phyloP scores from a whole-genome alignment of 1,284 basidiomycete genomes.

The Microbotryum violaceum region DNA sequence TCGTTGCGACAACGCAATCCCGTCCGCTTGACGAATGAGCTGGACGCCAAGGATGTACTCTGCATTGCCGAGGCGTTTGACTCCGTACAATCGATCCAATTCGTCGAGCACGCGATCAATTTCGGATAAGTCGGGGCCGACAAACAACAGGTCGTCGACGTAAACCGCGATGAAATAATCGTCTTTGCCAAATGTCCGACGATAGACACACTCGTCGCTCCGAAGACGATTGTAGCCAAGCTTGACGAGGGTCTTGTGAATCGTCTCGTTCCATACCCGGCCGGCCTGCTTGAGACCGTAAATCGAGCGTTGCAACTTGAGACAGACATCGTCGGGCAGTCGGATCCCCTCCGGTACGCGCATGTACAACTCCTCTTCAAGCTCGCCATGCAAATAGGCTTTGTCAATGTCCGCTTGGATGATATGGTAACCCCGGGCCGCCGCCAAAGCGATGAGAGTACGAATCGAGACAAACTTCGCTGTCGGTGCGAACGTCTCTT shows the following conservation, averaged over 20 bases:
- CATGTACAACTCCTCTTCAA: constrained; percentile 45
- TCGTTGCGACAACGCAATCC: constrained; percentile 37
- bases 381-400: constrained; percentile 39
- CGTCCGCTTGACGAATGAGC: constrained; percentile 35
- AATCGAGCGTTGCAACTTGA: constrained; percentile 24
- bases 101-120: constrained; percentile 34
- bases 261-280: constrained; percentile 39
- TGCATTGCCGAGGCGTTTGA: constrained; percentile 40
- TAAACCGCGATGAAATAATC: constrained; percentile 35
- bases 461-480: constrained; percentile 41
- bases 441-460: constrained; percentile 42
- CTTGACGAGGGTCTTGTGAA: constrained; percentile 31
- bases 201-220: constrained; percentile 35
- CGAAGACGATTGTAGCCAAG: constrained; percentile 33
- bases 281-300: constrained; percentile 46
- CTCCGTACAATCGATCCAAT: constrained; percentile 35
- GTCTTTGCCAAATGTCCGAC: no score
- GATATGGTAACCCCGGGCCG: constrained; percentile 38
- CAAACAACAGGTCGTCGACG: constrained; percentile 41
- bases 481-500: constrained; percentile 45
- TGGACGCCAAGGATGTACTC: constrained; percentile 41
- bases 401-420: constrained; percentile 42
- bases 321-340: not conserved
- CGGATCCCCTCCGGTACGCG: constrained; percentile 37
- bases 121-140: constrained; percentile 22